Evolutionary conservation across 805 yeast genomes (phyloP).

Genomic region (Saccharomycopsis babjevae): DNA sequence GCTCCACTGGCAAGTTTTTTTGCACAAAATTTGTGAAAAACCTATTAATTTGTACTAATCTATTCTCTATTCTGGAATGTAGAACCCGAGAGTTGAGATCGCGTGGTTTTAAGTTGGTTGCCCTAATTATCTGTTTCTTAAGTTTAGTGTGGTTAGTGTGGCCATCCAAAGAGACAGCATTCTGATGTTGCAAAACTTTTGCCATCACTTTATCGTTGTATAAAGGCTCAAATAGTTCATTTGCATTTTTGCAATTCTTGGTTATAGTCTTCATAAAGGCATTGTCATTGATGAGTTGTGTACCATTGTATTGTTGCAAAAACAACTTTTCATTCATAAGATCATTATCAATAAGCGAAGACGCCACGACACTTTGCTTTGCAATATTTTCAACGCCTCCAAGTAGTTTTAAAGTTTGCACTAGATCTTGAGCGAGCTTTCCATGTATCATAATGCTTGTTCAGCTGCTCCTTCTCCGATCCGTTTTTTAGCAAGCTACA

Average conservation of each 20-base stretch:
- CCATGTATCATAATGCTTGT: not conserved
- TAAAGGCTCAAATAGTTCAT: not conserved
- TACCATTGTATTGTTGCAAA: not conserved
- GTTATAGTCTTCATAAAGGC: not conserved
- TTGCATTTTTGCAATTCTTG: not conserved
- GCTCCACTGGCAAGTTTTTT: not conserved
- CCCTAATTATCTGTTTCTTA: not conserved
- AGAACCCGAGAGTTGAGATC: not conserved
- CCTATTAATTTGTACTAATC: not conserved
- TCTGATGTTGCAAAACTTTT: not conserved
- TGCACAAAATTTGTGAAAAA: not conserved
- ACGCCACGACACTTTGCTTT: not conserved
- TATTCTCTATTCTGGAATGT: not conserved
- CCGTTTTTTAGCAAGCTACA: too few species aligned
- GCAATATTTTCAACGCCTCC: not conserved
- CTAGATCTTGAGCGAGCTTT: not conserved
- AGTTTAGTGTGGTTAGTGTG: not conserved
- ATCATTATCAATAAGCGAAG: not conserved
- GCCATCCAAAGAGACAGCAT: not conserved
- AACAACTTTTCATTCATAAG: not conserved
- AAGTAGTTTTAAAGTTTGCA: not conserved
- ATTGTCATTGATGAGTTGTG: not conserved
- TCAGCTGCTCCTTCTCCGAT: too few species aligned
- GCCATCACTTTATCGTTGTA: not conserved
- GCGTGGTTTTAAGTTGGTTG: not conserved